These are phyloP conservation scores for Penstemon eatonii DNA, from an alignment of 257 asterid species.

Conservation along the genomic window DNA sequence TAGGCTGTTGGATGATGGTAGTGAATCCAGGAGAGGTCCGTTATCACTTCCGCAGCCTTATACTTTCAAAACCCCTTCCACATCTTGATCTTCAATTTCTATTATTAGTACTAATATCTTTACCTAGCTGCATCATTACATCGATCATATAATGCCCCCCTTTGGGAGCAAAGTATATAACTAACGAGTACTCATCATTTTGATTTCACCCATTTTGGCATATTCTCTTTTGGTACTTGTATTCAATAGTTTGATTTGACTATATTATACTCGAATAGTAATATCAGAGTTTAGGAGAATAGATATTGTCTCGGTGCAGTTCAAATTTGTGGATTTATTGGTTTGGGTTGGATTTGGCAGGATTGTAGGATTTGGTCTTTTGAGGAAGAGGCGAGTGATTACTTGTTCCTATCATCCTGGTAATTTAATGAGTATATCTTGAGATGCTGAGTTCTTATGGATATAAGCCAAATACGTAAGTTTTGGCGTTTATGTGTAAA, in stretches of 20 bases:
- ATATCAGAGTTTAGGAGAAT: background rate
- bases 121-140: background rate
- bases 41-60: conserved; percentile 76
- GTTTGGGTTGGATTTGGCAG: conserved; percentile 68
- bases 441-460: conserved; percentile 24
- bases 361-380: conserved; percentile 50
- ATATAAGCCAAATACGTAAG: conserved; percentile 29
- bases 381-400: conserved; percentile 37
- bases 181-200: background rate
- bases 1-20: conserved; percentile 82
- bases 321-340: conserved; percentile 27
- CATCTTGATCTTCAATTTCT: conserved; percentile 29
- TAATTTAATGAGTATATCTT: conserved; percentile 25
- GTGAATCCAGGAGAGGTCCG: conserved; percentile 90
- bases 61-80: conserved; percentile 49
- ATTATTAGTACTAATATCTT: background rate
- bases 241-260: background rate
- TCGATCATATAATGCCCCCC: no score
- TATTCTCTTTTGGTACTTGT: no score
- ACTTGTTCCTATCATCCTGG: conserved; percentile 28
- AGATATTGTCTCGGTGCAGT: conserved; percentile 17
- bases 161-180: background rate
- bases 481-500: conserved; percentile 23
- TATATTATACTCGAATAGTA: background rate
- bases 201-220: background rate